Conservation (phyloP, 495 filamentous ascomycete species). For the Penicillium steckii region DNA sequence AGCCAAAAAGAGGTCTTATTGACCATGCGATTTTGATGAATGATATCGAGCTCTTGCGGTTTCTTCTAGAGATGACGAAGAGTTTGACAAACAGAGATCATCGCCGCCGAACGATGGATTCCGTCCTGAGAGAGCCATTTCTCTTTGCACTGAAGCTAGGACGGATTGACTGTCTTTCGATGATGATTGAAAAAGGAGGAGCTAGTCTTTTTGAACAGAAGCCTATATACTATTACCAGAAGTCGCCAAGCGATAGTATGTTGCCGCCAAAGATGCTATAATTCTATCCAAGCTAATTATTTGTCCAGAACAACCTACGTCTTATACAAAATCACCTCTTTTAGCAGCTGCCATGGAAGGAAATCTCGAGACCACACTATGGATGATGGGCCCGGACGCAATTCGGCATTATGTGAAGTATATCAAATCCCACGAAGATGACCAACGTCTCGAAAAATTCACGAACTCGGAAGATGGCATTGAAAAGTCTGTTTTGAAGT, state of each 20-base stretch:
- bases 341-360: background rate
- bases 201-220: background rate
- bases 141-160: background rate
- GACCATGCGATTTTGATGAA: background rate
- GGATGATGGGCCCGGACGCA: background rate
- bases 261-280: background rate
- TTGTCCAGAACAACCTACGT: background rate
- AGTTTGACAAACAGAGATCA: background rate
- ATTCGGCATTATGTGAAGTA: background rate
- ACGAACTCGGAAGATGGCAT: background rate
- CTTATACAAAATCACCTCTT: background rate
- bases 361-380: background rate
- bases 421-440: background rate
- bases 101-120: background rate
- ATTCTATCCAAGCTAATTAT: background rate
- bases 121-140: background rate
- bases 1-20: background rate
- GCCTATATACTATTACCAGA: background rate
- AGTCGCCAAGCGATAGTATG: background rate
- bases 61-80: background rate
- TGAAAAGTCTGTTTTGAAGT: background rate
- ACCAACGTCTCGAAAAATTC: background rate
- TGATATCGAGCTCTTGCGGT: background rate
- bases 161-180: background rate
- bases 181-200: background rate